Conservation (phyloP, 805 yeast genomes). For the Kluyveromyces lactis region DNA sequence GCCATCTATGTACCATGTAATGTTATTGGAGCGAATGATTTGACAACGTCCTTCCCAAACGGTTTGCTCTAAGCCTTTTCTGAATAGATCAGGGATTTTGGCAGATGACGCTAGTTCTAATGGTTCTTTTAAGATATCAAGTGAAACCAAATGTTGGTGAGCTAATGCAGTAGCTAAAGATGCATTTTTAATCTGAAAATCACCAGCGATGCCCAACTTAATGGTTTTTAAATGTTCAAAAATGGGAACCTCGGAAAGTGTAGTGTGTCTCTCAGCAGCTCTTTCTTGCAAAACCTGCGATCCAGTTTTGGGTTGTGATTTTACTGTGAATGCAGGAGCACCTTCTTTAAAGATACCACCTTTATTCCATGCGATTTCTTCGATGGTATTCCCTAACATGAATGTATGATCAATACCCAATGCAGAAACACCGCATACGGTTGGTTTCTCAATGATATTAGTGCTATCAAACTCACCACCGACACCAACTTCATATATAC, state of each 20-base stretch:
- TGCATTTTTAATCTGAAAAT: constrained; percentile 79
- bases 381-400: constrained; percentile 79
- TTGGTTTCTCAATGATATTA: constrained; percentile 70
- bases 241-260: constrained; percentile 44
- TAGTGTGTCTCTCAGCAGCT: constrained; percentile 54
- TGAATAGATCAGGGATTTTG: constrained; percentile 40
- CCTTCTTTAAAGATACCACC: constrained; percentile 79
- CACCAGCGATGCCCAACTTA: constrained; percentile 70
- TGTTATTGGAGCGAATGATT: constrained; percentile 38
- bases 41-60: constrained; percentile 98
- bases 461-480: constrained; percentile 99
- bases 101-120: constrained; percentile 9
- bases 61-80: constrained; percentile 55
- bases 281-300: constrained; percentile 51
- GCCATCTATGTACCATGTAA: constrained; percentile 86
- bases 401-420: constrained; percentile 88
- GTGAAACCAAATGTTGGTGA: constrained; percentile 43
- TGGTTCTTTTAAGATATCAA: constrained; percentile 35
- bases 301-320: constrained; percentile 47
- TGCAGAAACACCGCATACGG: constrained; percentile 77
- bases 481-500: constrained; percentile 95
- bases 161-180: constrained; percentile 75
- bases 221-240: constrained; percentile 31
- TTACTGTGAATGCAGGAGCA: constrained; percentile 59
- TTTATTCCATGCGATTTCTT: constrained; percentile 92